Evolutionary conservation across 441 rosid species (phyloP), one percentile per base, ranked within the genome.

Genomic region (Corymbia calophylla): DNA sequence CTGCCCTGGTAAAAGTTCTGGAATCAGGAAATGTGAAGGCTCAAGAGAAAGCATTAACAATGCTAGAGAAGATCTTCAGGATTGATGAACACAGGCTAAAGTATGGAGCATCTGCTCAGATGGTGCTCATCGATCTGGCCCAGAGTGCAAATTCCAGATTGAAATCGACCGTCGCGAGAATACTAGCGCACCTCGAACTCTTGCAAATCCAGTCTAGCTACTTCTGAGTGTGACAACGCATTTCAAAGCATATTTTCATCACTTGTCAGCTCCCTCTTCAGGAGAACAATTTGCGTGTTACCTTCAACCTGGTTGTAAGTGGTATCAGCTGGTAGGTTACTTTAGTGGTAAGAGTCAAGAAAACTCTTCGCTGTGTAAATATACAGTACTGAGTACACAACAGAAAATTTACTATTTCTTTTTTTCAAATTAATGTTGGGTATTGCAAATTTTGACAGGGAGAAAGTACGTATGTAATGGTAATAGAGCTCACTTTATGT

Each of bases 201-300:
- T 90, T 94, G 88, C 97, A 94, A 82, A 73, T 17, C 89, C 96
- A 96, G 73, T 96, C 97, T 60, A 94, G 95, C 91, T 96, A 94
- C 85, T 93, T 92, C 77, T 93, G 88, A 92, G 80, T 2, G 17
- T 12, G 27, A 81, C 31, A 11, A 19, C 32, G 12, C 66, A 6
- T 18, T 56, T 21, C 35, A 1, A 1, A 44, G 29, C 5, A 23
- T 48, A 35, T 19, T 16, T 29, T 56, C 18, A 44, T 54, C 9
- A 10, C 23, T 29, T 16, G 31, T 87, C 11, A n/a, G 77, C 32
- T 27, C n/a, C 16, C 18, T 70, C 11, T 29, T 8, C 44, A 35
- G 55, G 47, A 88, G 53, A n/a, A 44, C 44, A 60, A 35, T n/a
- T 47, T 88, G 91, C 91, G 18, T 90, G 90, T 91, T 88, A 70